A percentile compares a stretch with the other conserved stretches of the same genome.
Evolutionary conservation across 768 basidiomycete genomes (phyloP).

Genomic region (Mycena leptocephala): DNA sequence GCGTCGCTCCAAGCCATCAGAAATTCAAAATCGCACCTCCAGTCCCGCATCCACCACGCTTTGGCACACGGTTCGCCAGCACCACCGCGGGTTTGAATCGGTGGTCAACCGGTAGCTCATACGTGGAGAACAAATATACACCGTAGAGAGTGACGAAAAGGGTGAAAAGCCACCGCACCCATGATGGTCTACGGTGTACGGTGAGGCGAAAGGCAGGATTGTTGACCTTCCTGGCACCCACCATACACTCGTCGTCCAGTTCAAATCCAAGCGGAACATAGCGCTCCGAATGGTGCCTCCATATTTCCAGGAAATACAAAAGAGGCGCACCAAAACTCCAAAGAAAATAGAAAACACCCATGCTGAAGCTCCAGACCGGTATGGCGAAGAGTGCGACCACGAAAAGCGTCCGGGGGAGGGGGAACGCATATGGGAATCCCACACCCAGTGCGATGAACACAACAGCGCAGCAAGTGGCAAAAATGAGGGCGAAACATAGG

Average conservation of each 20-base stretch:
- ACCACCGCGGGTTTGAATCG: conserved; percentile 1
- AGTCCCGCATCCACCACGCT: neutral
- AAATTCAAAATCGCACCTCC: neutral
- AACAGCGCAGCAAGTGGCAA: neutral
- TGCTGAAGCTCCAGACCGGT: neutral
- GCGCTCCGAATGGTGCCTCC: neutral
- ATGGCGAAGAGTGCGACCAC: neutral
- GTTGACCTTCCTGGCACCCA: neutral
- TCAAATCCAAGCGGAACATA: neutral
- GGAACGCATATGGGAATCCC: neutral
- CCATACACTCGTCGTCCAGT: neutral
- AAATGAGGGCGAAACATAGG: neutral
- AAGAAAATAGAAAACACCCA: neutral
- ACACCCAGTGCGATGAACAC: neutral
- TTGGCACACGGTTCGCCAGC: neutral
- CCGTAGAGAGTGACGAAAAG: neutral
- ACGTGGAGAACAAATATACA: neutral
- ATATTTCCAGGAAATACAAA: neutral
- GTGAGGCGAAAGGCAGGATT: neutral
- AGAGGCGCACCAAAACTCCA: neutral
- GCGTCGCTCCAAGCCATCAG: too few relatives aligned
- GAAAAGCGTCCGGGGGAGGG: neutral
- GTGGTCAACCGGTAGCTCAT: conserved; percentile 6
- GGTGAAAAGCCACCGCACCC: too few relatives aligned
- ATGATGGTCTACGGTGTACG: too few relatives aligned